phyloP scores from a whole-genome alignment of 2,329 filamentous ascomycete species.

The Hypoxylon sp. region DNA sequence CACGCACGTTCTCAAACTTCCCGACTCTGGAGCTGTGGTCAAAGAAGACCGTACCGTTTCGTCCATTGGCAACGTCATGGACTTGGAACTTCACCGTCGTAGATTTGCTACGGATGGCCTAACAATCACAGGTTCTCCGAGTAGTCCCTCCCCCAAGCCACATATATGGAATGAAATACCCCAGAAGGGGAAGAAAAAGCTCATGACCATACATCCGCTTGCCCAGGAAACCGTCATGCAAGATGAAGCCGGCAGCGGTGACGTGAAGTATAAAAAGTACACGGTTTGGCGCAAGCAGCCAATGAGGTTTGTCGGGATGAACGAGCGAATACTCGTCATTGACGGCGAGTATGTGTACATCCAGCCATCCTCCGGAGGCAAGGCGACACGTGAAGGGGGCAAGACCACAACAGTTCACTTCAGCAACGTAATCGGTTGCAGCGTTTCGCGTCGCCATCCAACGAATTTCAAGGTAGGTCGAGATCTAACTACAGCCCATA shows the following conservation, averaged over 20 bases:
- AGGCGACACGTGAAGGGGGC: conserved; percentile 72
- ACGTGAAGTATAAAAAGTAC: conserved; percentile 78
- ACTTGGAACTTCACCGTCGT: conserved; percentile 80
- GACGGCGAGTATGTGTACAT: conserved; percentile 91
- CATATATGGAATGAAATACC: conserved; percentile 62
- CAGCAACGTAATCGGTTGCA: conserved; percentile 83
- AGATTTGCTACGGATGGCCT: conserved; percentile 81
- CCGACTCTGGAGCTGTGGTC: conserved; percentile 79
- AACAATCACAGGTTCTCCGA: conserved; percentile 75
- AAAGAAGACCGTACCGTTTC: conserved; percentile 83
- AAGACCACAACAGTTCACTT: conserved; percentile 88
- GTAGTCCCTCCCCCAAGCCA: conserved; percentile 76
- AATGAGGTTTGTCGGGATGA: conserved; percentile 81
- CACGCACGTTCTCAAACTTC: conserved; percentile 82
- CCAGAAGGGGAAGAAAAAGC: conserved; percentile 66
- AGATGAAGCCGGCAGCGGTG: conserved; percentile 65
- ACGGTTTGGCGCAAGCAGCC: conserved; percentile 85
- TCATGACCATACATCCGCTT: conserved; percentile 73
- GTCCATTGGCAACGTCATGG: conserved; percentile 79
- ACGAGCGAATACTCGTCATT: conserved; percentile 81
- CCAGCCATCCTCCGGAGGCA: conserved; percentile 76
- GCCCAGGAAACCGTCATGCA: conserved; percentile 72
- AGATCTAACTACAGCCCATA: neutral
- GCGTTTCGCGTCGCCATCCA: conserved; percentile 82
- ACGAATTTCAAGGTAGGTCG: conserved; percentile 78